These are phyloP conservation scores for Beta corolliflora DNA, from an alignment of 179 eudicot species.

Conservation along the genomic window DNA sequence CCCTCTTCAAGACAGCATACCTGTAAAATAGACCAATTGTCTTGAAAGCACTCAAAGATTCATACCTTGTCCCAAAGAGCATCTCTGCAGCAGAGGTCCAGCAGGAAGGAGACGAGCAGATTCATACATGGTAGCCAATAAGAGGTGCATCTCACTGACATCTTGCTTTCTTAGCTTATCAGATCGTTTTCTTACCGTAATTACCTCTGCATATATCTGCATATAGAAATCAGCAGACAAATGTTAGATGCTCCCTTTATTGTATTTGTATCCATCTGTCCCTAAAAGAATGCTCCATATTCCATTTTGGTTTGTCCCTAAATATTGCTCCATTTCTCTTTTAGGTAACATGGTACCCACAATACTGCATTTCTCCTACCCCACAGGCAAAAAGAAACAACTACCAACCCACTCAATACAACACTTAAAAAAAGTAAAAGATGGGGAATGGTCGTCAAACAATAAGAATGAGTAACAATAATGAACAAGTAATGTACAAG, in stretches of 20 bases:
- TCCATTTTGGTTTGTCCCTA: too few species aligned
- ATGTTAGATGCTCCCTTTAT: background rate
- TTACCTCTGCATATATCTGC: slow-evolving; percentile 49
- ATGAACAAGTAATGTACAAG: background rate
- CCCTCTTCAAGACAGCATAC: background rate
- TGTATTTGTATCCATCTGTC: too few species aligned
- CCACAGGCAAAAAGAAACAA: too few species aligned
- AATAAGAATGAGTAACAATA: background rate
- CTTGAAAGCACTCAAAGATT: background rate
- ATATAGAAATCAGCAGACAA: slow-evolving; percentile 1
- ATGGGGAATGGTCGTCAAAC: background rate
- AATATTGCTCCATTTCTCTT: too few species aligned
- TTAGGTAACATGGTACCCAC: too few species aligned
- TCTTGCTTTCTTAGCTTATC: slow-evolving; percentile 28
- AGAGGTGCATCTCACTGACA: slow-evolving; percentile 39
- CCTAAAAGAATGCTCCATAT: too few species aligned
- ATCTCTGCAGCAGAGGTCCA: slow-evolving; percentile 61
- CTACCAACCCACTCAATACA: too few species aligned
- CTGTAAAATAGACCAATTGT: background rate
- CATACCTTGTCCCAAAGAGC: slow-evolving; percentile 50
- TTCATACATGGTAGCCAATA: slow-evolving; percentile 60
- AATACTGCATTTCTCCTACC: too few species aligned
- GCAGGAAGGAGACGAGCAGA: slow-evolving; percentile 62
- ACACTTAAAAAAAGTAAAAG: too few species aligned
- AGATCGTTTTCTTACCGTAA: slow-evolving; percentile 26